phyloP scores from a whole-genome alignment of 495 filamentous ascomycete species.

The Cetradonia linearis region DNA sequence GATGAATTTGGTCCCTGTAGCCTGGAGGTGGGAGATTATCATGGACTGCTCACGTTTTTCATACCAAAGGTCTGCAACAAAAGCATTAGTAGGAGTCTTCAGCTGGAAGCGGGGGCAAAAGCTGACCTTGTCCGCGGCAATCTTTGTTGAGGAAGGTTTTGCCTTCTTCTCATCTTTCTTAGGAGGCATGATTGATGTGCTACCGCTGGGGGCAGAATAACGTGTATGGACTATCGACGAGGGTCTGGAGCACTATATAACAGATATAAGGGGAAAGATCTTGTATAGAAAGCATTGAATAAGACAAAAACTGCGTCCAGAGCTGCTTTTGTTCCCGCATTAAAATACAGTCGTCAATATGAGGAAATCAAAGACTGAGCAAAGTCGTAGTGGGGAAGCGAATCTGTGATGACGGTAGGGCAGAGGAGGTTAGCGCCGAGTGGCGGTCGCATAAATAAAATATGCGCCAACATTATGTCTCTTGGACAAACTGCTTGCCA shows the following conservation, averaged over 20 bases:
- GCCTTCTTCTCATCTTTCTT: conserved; percentile 69
- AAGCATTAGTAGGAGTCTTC: conserved; percentile 20
- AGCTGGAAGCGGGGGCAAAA: conserved; percentile 7
- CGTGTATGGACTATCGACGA: neutral
- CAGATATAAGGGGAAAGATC: neutral
- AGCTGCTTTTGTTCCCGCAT: neutral
- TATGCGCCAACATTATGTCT: too few relatives aligned
- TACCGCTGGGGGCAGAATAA: neutral
- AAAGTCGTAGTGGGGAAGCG: neutral
- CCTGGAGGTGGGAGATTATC: conserved; percentile 10
- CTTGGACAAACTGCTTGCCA: too few relatives aligned
- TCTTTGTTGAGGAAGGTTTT: conserved; percentile 58
- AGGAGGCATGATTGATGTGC: conserved; percentile 63
- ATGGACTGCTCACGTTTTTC: conserved; percentile 66
- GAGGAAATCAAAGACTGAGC: neutral
- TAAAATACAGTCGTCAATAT: neutral
- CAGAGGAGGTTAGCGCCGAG: too few relatives aligned
- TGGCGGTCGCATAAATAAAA: too few relatives aligned
- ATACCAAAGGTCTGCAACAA: conserved; percentile 73
- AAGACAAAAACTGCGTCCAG: neutral
- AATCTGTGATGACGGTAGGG: neutral
- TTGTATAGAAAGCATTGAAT: neutral
- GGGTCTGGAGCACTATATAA: neutral
- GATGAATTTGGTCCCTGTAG: neutral
- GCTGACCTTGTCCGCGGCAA: conserved; percentile 72